A percentile compares a stretch with the other conserved stretches of the same genome.
These are phyloP conservation scores for Chaetothyriales sp. DNA, from an alignment of 2,329 filamentous ascomycete genomes.

Conservation along the genomic window DNA sequence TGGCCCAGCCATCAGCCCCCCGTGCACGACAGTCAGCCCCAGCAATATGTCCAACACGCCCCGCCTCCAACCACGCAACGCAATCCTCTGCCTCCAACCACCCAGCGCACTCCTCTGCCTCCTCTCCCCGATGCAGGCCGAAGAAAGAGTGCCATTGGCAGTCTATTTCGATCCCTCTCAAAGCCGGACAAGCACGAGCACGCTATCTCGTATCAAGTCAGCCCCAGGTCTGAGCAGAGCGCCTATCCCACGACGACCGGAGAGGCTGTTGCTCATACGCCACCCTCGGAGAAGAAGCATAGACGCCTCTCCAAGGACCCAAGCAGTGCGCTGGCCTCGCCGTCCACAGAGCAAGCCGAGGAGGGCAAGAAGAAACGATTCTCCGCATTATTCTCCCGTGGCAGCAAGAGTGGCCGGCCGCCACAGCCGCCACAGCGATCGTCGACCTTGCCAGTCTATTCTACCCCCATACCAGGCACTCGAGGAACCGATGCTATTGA, in stretches of 20 bases:
- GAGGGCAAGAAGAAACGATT: slow-evolving; percentile 15
- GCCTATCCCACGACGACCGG: slow-evolving; percentile 3
- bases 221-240: slow-evolving; percentile 12
- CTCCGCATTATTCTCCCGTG: slow-evolving; percentile 11
- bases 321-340: neutral
- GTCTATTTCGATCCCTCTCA: slow-evolving; percentile 10
- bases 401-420: slow-evolving; percentile 2
- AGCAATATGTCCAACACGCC: neutral
- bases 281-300: neutral
- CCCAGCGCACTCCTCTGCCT: neutral
- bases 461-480: neutral
- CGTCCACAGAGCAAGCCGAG: slow-evolving; percentile 2
- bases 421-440: neutral
- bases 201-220: slow-evolving; percentile 4
- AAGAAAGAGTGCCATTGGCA: slow-evolving; percentile 10
- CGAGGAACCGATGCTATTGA: neutral
- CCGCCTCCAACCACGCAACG: neutral
- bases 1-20: slow-evolving; percentile 2
- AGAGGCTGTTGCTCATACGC: slow-evolving; percentile 9
- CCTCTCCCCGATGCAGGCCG: neutral
- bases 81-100: too few relatives aligned
- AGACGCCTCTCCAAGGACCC: neutral
- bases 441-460: slow-evolving; percentile 1
- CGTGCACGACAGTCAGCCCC: neutral
- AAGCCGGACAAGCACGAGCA: slow-evolving; percentile 8